A percentile compares a stretch with the other conserved stretches of the same genome.
Evolutionary conservation across 1,284 basidiomycete genomes (phyloP).

Genomic region (Ganoderma lucidum): DNA sequence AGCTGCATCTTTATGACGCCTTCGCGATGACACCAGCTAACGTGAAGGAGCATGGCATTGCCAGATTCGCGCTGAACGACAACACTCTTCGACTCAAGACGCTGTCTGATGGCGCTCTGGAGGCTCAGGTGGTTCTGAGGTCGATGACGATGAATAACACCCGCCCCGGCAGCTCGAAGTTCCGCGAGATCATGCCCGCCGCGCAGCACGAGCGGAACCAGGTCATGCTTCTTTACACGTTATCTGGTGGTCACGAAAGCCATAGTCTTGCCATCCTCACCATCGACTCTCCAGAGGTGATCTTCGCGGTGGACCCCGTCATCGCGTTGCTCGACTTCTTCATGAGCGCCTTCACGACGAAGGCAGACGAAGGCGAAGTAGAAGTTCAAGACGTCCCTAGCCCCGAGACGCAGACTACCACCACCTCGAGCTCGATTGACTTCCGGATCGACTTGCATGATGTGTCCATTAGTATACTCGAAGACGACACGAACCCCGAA

Average conservation of each 20-base stretch:
- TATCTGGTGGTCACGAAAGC: slow-evolving; percentile 64
- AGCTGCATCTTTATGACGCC: slow-evolving; percentile 91
- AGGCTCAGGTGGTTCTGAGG: slow-evolving; percentile 88
- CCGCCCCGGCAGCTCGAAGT: slow-evolving; percentile 82
- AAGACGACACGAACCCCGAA: slow-evolving; percentile 82
- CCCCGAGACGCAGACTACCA: slow-evolving; percentile 13
- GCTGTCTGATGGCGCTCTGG: slow-evolving; percentile 84
- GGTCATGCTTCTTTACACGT: slow-evolving; percentile 93
- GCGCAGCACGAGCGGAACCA: slow-evolving; percentile 92
- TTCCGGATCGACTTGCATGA: slow-evolving; percentile 94
- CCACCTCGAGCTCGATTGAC: slow-evolving; percentile 47
- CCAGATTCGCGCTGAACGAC: slow-evolving; percentile 85
- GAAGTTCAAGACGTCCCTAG: slow-evolving; percentile 21
- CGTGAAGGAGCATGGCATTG: slow-evolving; percentile 85
- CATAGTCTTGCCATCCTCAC: slow-evolving; percentile 85
- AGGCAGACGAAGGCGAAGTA: slow-evolving; percentile 31
- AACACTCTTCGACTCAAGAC: slow-evolving; percentile 86
- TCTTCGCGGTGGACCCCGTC: slow-evolving; percentile 94
- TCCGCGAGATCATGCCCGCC: slow-evolving; percentile 95
- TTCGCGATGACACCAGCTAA: slow-evolving; percentile 66
- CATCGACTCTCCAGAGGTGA: slow-evolving; percentile 92
- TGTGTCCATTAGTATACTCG: slow-evolving; percentile 90
- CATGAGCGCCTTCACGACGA: slow-evolving; percentile 62
- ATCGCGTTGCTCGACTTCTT: slow-evolving; percentile 92
- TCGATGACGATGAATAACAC: slow-evolving; percentile 95